Conservation (phyloP, 768 basidiomycete genomes). For the Cyclocybe aegerita region DNA sequence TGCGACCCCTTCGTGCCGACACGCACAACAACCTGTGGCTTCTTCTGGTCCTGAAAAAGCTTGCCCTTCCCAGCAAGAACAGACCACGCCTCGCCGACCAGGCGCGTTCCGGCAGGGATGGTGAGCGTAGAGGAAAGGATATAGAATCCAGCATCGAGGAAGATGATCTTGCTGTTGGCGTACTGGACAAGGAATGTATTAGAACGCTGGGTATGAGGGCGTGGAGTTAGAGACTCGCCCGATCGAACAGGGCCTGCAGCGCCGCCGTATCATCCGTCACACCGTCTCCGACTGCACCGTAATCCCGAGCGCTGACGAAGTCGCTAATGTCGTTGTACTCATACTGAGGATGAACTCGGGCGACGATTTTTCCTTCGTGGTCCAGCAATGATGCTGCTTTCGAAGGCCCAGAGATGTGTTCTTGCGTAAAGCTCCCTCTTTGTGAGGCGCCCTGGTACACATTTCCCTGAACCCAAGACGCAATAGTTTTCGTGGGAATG, state of each 20-base stretch:
- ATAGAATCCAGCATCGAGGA: constrained; percentile 71
- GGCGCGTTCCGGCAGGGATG: constrained; percentile 53
- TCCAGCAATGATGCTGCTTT: constrained; percentile 61
- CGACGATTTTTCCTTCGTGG: constrained; percentile 56
- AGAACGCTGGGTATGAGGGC: not conserved
- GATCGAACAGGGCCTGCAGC: constrained; percentile 55
- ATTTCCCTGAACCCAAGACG: constrained; percentile 77
- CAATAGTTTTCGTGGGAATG: constrained; percentile 50
- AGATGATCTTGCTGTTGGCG: constrained; percentile 72
- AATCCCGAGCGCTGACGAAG: constrained; percentile 68
- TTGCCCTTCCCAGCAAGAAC: constrained; percentile 49
- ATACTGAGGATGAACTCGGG: constrained; percentile 68
- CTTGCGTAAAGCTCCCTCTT: constrained; percentile 47
- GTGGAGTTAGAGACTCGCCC: constrained; percentile 33
- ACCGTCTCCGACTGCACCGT: constrained; percentile 77
- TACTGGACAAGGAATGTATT: constrained; percentile 37
- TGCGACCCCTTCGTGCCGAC: constrained; percentile 44
- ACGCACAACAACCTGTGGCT: constrained; percentile 45
- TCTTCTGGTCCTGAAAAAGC: constrained; percentile 40
- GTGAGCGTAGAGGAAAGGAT: constrained; percentile 52
- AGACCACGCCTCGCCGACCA: constrained; percentile 62
- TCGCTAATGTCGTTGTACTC: constrained; percentile 55
- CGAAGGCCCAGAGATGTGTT: constrained; percentile 39
- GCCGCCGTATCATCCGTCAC: constrained; percentile 73
- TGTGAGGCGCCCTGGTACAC: constrained; percentile 54